phyloP scores from a whole-genome alignment of 2,329 filamentous ascomycete species.

The Fragosphaeria purpurea region DNA sequence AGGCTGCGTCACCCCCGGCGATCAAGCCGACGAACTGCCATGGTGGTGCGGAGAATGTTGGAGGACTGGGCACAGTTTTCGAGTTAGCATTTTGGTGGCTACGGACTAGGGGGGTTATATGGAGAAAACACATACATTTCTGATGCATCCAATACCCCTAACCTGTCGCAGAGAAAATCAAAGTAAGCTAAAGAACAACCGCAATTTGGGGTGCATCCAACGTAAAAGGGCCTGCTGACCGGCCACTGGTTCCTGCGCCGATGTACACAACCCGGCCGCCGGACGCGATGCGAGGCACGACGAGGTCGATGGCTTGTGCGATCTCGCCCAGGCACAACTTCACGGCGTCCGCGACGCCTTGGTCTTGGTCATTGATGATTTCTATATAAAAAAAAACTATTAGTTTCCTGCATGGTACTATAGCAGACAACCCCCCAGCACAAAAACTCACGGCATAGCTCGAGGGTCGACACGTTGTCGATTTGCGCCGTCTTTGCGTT shows the following conservation, averaged over 20 bases:
- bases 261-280: conserved; percentile 28
- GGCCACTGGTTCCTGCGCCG: conserved; percentile 34
- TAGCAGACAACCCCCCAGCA: background rate
- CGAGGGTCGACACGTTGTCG: conserved; percentile 25
- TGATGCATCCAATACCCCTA: conserved; percentile 24
- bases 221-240: conserved; percentile 15
- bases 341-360: conserved; percentile 21
- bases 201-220: background rate
- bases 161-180: background rate
- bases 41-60: conserved; percentile 28
- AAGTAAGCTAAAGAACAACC: too few relatives aligned
- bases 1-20: conserved; percentile 30
- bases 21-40: conserved; percentile 31
- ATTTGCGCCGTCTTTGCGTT: conserved; percentile 25
- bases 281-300: conserved; percentile 20
- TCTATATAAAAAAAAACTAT: background rate
- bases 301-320: conserved; percentile 22
- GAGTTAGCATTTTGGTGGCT: conserved; percentile 27
- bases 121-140: conserved; percentile 20
- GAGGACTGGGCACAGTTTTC: conserved; percentile 20
- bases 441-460: conserved; percentile 20
- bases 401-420: too few relatives aligned
- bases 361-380: conserved; percentile 25
- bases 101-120: conserved; percentile 26
- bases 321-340: conserved; percentile 22